Evolutionary conservation across 371 early-diverging fungal species (phyloP), one percentile per base, ranked within the genome.

Genomic region (Zychaea mexicana): DNA sequence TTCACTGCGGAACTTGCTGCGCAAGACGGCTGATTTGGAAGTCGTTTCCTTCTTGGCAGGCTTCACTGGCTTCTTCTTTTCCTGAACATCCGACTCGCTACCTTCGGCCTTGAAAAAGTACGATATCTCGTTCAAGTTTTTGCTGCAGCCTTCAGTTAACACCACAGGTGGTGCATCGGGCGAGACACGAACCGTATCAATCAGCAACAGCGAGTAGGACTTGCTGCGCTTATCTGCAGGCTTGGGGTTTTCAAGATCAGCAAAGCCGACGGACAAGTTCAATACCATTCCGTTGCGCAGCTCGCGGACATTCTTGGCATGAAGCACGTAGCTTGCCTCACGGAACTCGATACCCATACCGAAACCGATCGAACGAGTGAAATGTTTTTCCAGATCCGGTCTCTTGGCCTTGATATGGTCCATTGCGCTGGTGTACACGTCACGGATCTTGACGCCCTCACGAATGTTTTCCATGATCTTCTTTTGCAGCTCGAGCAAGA

Each of bases 271-370:
- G 5, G 88, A 84, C 15, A 97, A 75, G 58, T 91, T 94, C 54
- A 98, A 64, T 1, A 92, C 87, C 97, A 97, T 97, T 42, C 92
- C 94, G 3, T 84, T 79, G 68, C 88, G 81, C 31, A 98, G 74
- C 38, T 80, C 82, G 46, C 85, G 84, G 8, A 71, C 64, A 66
- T 88, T 92, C 65, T 94, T 95, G 32, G 86, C 72, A 46, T 80
- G 85, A 56, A 99, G 77, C 2, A 88, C 73, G 73, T 89, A 95
- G 21, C 76, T 82, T 15, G 90, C 82, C 65, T 98, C 99, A 39
- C 94, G 85, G 70, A 97, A 95, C 73, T 99, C 98, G 57, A 98
- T 91, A 21, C 99, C 99, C 71, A 92, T 97, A 27, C 90, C 92
- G 72, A 91, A 96, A n/a, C 99, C 99, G 58, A 90, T 81, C 72